A percentile compares a stretch with the other conserved stretches of the same genome.
Conservation (phyloP, 352 stramenopile genomes). For the Pythium dissimile region DNA sequence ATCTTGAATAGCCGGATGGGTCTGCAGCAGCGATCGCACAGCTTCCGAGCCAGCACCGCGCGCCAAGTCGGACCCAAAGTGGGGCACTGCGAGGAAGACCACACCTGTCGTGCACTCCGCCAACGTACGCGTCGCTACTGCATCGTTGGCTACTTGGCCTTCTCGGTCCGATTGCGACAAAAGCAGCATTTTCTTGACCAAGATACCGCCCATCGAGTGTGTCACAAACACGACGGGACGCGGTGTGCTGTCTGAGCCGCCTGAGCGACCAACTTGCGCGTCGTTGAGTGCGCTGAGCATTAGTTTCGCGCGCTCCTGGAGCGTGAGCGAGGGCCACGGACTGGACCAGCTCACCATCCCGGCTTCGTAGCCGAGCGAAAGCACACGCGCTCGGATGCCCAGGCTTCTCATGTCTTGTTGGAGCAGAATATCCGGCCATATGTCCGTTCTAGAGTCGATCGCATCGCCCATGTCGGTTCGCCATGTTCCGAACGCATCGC, state of each 20-base stretch:
- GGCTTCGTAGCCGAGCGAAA: slow-evolving; percentile 81
- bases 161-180: slow-evolving; percentile 3
- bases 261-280: slow-evolving; percentile 50
- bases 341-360: slow-evolving; percentile 84
- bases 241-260: not conserved
- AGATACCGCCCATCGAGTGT: slow-evolving; percentile 84
- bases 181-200: slow-evolving; percentile 83
- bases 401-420: slow-evolving; percentile 43
- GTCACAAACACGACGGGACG: slow-evolving; percentile 80
- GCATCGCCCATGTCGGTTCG: slow-evolving; percentile 68
- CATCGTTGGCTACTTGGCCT: too few species aligned
- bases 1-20: slow-evolving; percentile 73
- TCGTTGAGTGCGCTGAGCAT: slow-evolving; percentile 72
- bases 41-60: slow-evolving; percentile 63
- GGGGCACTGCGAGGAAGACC: slow-evolving; percentile 79
- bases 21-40: slow-evolving; percentile 65
- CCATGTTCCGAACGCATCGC: slow-evolving; percentile 81
- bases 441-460: slow-evolving; percentile 46
- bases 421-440: slow-evolving; percentile 80
- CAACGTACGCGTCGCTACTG: slow-evolving; percentile 11
- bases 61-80: slow-evolving; percentile 78
- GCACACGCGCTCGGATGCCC: slow-evolving; percentile 43
- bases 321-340: slow-evolving; percentile 78
- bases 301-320: slow-evolving; percentile 63
- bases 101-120: slow-evolving; percentile 49